These are phyloP conservation scores for Amniculicola lignicola DNA, from an alignment of 495 filamentous ascomycete species.

Conservation along the genomic window DNA sequence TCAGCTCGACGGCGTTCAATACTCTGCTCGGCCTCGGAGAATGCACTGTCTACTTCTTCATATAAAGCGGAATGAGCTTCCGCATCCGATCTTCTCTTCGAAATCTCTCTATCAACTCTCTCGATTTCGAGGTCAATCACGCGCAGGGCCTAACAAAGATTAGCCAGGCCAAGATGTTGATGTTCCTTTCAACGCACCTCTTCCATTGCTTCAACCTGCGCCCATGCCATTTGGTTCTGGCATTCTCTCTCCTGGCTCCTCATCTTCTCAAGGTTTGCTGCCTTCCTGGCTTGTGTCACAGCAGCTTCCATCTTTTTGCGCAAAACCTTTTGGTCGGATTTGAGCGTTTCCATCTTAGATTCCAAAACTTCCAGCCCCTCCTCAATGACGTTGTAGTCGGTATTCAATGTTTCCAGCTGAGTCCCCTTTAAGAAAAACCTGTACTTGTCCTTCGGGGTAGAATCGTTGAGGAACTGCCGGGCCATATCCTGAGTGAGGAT, in stretches of 20 bases:
- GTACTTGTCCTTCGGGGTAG: conserved; percentile 81
- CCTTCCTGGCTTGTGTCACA: conserved; percentile 48
- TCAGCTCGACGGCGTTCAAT: conserved; percentile 41
- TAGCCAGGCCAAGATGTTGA: neutral
- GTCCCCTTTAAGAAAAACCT: conserved; percentile 96
- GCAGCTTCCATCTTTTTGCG: conserved; percentile 42
- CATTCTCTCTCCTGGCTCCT: conserved; percentile 6
- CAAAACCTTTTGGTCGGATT: conserved; percentile 51
- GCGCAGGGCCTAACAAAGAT: conserved; percentile 2
- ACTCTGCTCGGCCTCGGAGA: conserved; percentile 33
- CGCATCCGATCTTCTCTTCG: conserved; percentile 42
- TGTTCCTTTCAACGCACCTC: neutral
- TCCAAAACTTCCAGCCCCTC: conserved; percentile 68
- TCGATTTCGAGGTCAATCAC: conserved; percentile 40
- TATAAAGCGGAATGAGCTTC: conserved; percentile 42
- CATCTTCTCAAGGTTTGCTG: conserved; percentile 43
- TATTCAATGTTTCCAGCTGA: conserved; percentile 85
- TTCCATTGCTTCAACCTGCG: conserved; percentile 11
- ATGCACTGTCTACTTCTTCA: conserved; percentile 47
- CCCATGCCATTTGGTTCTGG: conserved; percentile 15
- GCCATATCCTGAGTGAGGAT: conserved; percentile 96
- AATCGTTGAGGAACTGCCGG: conserved; percentile 84
- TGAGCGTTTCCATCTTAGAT: conserved; percentile 50
- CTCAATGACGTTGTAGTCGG: conserved; percentile 80
- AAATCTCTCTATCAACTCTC: conserved; percentile 46